A percentile compares a stretch with the other conserved stretches of the same genome.
Evolutionary conservation across 495 filamentous ascomycete species (phyloP).

Genomic region (Penicilliopsis zonata): DNA sequence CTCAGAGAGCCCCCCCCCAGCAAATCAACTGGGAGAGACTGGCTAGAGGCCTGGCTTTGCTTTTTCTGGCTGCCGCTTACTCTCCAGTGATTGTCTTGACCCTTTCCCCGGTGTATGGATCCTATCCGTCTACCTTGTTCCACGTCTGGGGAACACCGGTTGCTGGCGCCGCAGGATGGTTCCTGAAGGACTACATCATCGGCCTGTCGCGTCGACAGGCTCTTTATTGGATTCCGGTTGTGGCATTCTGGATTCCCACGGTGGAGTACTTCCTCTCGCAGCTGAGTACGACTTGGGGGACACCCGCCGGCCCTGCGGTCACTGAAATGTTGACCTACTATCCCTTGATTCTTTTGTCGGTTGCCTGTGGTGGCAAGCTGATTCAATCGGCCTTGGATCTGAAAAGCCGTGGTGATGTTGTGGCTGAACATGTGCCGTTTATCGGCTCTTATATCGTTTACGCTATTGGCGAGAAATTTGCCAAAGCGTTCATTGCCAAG

Average conservation of each 20-base stretch:
- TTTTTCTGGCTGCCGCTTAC: conserved; percentile 58
- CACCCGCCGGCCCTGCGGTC: conserved; percentile 56
- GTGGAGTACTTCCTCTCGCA: conserved; percentile 57
- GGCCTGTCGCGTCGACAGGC: conserved; percentile 26
- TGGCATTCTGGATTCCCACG: conserved; percentile 62
- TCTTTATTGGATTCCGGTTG: conserved; percentile 44
- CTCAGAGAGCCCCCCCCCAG: conserved; percentile 8
- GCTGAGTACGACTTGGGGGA: conserved; percentile 51
- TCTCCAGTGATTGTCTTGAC: conserved; percentile 64
- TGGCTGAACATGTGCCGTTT: conserved; percentile 46
- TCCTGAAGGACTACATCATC: conserved; percentile 38
- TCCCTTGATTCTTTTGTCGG: conserved; percentile 57
- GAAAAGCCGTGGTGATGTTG: conserved; percentile 36
- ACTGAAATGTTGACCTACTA: conserved; percentile 62
- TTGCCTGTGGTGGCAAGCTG: conserved; percentile 49
- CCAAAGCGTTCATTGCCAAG: conserved; percentile 34
- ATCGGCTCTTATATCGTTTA: conserved; percentile 54
- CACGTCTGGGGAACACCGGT: conserved; percentile 54
- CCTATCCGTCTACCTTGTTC: conserved; percentile 58
- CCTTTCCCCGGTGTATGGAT: conserved; percentile 77
- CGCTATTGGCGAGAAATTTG: conserved; percentile 40
- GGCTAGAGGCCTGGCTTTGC: conserved; percentile 29
- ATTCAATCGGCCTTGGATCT: conserved; percentile 47
- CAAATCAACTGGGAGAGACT: conserved; percentile 18
- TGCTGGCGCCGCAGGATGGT: conserved; percentile 52